These are phyloP conservation scores for Talaromyces islandicus DNA, from an alignment of 2,329 filamentous ascomycete species.

Conservation along the genomic window DNA sequence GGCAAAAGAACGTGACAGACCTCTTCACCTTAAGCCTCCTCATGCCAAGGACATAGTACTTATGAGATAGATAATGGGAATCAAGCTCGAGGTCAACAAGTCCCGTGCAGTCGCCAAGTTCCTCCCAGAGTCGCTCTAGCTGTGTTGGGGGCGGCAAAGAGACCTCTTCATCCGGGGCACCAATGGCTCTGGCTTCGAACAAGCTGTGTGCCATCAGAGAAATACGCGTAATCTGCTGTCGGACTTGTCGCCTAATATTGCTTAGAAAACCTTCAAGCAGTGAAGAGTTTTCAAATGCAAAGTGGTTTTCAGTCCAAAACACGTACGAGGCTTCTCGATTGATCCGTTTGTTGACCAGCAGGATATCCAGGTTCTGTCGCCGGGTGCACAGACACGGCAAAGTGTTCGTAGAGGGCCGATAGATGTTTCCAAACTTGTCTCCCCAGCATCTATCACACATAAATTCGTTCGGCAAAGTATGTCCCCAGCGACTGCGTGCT, in stretches of 20 bases:
- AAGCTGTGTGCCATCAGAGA: neutral
- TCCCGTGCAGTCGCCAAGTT: neutral
- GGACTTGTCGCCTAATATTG: constrained; percentile 1
- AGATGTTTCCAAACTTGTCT: constrained; percentile 1
- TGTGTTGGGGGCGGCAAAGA: neutral
- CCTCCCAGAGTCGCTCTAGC: neutral
- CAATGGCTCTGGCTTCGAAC: neutral
- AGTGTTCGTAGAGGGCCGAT: constrained; percentile 6
- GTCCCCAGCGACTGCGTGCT: constrained; percentile 12
- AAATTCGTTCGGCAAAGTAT: constrained; percentile 6
- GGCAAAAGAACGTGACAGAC: neutral
- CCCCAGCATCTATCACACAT: constrained; percentile 14
- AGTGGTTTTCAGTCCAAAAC: constrained; percentile 14
- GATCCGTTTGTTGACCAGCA: constrained; percentile 6
- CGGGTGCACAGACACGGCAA: constrained; percentile 11
- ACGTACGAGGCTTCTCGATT: constrained; percentile 11
- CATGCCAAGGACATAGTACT: neutral
- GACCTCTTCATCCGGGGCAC: neutral
- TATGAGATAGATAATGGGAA: constrained; percentile 15
- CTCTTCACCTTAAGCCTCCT: neutral
- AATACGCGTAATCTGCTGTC: neutral
- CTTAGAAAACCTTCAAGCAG: constrained; percentile 10
- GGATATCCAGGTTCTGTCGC: constrained; percentile 5
- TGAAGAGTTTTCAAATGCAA: constrained; percentile 12
- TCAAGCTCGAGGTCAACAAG: neutral